Percentiles rank a stretch among this genome's conserved stretches.
phyloP scores from a whole-genome alignment of 2,329 filamentous ascomycete genomes.

The Cordyceps javanica region DNA sequence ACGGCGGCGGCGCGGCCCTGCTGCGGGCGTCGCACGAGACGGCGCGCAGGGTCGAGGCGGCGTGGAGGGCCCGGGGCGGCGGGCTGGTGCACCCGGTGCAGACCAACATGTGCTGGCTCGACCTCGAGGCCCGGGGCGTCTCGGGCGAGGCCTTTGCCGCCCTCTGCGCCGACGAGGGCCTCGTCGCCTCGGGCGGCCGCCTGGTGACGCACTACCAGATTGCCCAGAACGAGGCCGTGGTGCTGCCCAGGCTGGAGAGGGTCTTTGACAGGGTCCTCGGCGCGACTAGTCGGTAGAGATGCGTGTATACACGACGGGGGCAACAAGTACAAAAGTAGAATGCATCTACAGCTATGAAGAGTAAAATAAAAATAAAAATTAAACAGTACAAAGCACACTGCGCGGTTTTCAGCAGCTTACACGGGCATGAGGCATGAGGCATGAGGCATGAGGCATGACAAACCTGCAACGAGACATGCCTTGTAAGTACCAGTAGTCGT shows the following conservation, averaged over 20 bases:
- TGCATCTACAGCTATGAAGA: too few species aligned
- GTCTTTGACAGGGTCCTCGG: slow-evolving; percentile 41
- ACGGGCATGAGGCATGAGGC: too few species aligned
- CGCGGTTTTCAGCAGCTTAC: too few species aligned
- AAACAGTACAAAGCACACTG: too few species aligned
- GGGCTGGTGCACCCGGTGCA: slow-evolving; percentile 63
- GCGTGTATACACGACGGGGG: too few species aligned
- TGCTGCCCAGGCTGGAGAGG: slow-evolving; percentile 49
- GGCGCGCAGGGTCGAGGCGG: slow-evolving; percentile 57
- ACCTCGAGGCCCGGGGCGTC: slow-evolving; percentile 56
- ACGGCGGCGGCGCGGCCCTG: slow-evolving; percentile 47
- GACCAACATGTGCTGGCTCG: slow-evolving; percentile 91
- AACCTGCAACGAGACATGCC: too few species aligned
- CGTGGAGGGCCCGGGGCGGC: slow-evolving; percentile 67
- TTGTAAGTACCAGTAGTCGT: too few species aligned
- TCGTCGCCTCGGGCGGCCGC: slow-evolving; percentile 34
- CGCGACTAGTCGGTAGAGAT: too few species aligned
- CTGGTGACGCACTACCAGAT: slow-evolving; percentile 55
- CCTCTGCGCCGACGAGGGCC: slow-evolving; percentile 35
- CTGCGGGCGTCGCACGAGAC: slow-evolving; percentile 54
- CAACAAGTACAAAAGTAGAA: too few species aligned
- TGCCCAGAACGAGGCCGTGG: slow-evolving; percentile 51
- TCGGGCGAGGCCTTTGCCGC: slow-evolving; percentile 30
- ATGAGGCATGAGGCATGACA: too few species aligned
- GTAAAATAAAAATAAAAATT: too few species aligned